A percentile compares a stretch with the other conserved stretches of the same genome.
These are phyloP conservation scores for Naganishia randhawae DNA, from an alignment of 768 basidiomycete genomes.

Conservation along the genomic window DNA sequence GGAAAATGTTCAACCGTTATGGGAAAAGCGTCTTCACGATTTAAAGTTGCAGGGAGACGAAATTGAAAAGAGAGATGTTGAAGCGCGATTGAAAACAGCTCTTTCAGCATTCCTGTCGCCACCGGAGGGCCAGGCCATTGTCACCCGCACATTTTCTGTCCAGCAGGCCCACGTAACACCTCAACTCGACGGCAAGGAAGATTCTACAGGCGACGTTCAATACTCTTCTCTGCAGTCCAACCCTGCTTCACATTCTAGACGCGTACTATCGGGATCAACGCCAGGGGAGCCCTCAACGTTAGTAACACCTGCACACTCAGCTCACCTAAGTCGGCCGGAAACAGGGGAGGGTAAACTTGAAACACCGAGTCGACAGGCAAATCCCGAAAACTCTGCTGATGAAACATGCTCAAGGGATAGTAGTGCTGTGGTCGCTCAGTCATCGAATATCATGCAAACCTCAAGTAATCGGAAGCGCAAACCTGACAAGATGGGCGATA, in stretches of 20 bases:
- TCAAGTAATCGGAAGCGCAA: not conserved
- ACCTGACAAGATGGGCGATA: too few relatives aligned
- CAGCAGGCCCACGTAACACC: not conserved
- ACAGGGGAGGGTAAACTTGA: too few relatives aligned
- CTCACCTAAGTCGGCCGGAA: too few relatives aligned
- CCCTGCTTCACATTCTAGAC: too few relatives aligned
- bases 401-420: too few relatives aligned
- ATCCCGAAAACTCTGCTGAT: too few relatives aligned
- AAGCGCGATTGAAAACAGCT: slow-evolving; percentile 5
- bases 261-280: too few relatives aligned
- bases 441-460: not conserved
- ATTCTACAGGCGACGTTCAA: not conserved
- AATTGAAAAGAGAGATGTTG: not conserved
- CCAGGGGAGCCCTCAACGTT: too few relatives aligned
- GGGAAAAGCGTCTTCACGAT: slow-evolving; percentile 2
- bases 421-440: not conserved
- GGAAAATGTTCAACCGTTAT: slow-evolving; percentile 8
- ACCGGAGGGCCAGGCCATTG: not conserved
- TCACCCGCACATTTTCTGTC: not conserved
- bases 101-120: slow-evolving; percentile 7
- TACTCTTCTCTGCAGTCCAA: too few relatives aligned
- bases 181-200: not conserved
- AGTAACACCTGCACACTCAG: too few relatives aligned
- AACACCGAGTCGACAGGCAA: too few relatives aligned
- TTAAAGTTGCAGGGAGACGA: not conserved